phyloP scores from a whole-genome alignment of 2,329 filamentous ascomycete genomes.

The Furcasterigmium furcatum region DNA sequence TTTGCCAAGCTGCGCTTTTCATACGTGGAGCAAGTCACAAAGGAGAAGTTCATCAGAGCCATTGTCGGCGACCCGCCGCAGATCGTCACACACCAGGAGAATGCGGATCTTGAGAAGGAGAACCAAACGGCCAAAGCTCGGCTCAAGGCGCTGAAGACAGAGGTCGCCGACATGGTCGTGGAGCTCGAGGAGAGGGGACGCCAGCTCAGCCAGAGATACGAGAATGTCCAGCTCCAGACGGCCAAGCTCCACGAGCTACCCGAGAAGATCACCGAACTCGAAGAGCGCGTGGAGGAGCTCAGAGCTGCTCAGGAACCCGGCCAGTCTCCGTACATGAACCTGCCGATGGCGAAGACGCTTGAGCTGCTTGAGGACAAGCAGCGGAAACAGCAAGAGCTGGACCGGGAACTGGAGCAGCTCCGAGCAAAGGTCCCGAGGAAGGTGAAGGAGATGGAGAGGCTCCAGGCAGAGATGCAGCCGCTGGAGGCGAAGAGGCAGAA shows the following conservation, averaged over 20 bases:
- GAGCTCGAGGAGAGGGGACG: conserved; percentile 66
- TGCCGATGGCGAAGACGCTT: conserved; percentile 56
- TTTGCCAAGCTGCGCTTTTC: conserved; percentile 96
- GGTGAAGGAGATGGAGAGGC: conserved; percentile 61
- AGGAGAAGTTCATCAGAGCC: conserved; percentile 93
- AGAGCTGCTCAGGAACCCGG: conserved; percentile 32
- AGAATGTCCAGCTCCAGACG: conserved; percentile 46
- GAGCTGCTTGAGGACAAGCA: conserved; percentile 49
- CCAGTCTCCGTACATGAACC: conserved; percentile 41
- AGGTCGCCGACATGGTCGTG: conserved; percentile 69
- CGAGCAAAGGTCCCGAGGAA: conserved; percentile 62
- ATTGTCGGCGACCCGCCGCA: conserved; percentile 89
- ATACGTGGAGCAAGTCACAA: conserved; percentile 97
- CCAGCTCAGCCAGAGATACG: conserved; percentile 53
- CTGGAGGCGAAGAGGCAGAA: conserved; percentile 65
- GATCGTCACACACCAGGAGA: conserved; percentile 79
- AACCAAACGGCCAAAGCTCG: conserved; percentile 70
- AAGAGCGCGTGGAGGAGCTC: conserved; percentile 44
- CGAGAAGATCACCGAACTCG: conserved; percentile 41
- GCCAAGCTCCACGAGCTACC: conserved; percentile 49
- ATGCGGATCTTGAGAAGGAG: conserved; percentile 67
- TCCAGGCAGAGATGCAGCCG: conserved; percentile 65
- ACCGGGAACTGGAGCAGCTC: conserved; percentile 61
- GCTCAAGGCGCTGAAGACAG: conserved; percentile 75
- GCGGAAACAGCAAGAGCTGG: conserved; percentile 50